Conservation (phyloP, 371 early-diverging fungal species). For the Mucor irregularis region DNA sequence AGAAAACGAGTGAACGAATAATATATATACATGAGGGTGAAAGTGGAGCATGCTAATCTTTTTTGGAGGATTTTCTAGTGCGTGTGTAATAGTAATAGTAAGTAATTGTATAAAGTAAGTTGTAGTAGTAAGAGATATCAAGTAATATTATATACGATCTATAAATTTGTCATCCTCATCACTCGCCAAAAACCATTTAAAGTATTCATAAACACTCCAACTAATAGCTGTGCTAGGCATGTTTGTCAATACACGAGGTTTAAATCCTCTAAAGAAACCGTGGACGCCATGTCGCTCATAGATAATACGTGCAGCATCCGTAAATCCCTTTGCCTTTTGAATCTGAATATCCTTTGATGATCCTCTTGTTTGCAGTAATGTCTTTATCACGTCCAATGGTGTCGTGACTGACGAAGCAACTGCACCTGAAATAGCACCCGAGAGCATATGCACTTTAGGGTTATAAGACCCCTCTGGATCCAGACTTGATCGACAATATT, state of each 20-base stretch:
- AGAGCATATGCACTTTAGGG: constrained; percentile 80
- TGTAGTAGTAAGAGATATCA: too few species aligned
- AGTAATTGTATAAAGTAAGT: too few species aligned
- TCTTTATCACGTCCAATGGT: constrained; percentile 93
- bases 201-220: constrained; percentile 92
- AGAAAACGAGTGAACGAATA: too few species aligned
- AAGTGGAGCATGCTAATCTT: too few species aligned
- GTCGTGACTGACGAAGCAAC: constrained; percentile 88
- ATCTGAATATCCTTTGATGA: constrained; percentile 67
- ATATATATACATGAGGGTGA: too few species aligned
- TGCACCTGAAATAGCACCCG: constrained; percentile 91
- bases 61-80: too few species aligned
- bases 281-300: constrained; percentile 69
- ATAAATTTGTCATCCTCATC: constrained; percentile 14
- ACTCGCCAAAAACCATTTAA: constrained; percentile 65
- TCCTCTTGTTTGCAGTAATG: constrained; percentile 90
- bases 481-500: constrained; percentile 67
- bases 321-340: constrained; percentile 68
- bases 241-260: constrained; percentile 82
- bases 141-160: constrained; percentile 19
- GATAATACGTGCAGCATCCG: constrained; percentile 75
- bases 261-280: constrained; percentile 82
- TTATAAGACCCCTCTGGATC: constrained; percentile 76
- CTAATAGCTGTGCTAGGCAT: constrained; percentile 95
- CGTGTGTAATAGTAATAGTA: too few species aligned